Base-by-base conservation (phyloP, 805 yeast species). In the Ogataea dorogensis region DNA sequence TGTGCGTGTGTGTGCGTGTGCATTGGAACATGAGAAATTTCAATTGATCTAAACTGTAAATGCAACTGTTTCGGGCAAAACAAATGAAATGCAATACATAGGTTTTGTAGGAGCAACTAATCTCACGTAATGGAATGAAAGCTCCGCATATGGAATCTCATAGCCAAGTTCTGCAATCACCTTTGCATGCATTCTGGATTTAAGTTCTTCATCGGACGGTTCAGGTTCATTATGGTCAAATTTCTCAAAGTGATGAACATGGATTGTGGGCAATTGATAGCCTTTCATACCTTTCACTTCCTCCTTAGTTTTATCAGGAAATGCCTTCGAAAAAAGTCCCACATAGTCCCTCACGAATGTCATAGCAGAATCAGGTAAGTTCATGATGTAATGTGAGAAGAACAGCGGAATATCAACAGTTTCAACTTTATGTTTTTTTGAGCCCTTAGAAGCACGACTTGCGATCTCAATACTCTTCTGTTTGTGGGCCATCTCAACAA, bases 21-120 rank as follows among this genome's bases (percentile, higher is more conserved):
- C 21, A 12, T 16, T 17, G 31, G n/a, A 17, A 19, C 23, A 24
- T 14, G n/a, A 17, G 16, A 8, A 11, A 6, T 17, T 9, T 21
- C 18, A 15, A n/a, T 18, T 5, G 11, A 9, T 10, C n/a, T 7
- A 7, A 15, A 11, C 12, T 8, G 18, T 12, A 35, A 79, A 80
- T 6, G 84, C 86, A 35, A 81, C 78, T 40, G 71, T 77, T 47
- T 68, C 70, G 0, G 95, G 94, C 20, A 93, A 68, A 51, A 61
- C 59, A 61, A 89, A 89, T 5, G 88, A 69, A 3, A 87, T 84
- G 62, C 97, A 87, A 57, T 76, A 89, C 98, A 93, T 93, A 21
- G 91, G 91, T 56, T 93, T 93, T 5, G 97, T 86, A 4, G 98
- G 98, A 1, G 98, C 91, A 6, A 93, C 98, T 57, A 80, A 81